phyloP scores from a whole-genome alignment of 2,329 filamentous ascomycete species.

The Venturia effusa region DNA sequence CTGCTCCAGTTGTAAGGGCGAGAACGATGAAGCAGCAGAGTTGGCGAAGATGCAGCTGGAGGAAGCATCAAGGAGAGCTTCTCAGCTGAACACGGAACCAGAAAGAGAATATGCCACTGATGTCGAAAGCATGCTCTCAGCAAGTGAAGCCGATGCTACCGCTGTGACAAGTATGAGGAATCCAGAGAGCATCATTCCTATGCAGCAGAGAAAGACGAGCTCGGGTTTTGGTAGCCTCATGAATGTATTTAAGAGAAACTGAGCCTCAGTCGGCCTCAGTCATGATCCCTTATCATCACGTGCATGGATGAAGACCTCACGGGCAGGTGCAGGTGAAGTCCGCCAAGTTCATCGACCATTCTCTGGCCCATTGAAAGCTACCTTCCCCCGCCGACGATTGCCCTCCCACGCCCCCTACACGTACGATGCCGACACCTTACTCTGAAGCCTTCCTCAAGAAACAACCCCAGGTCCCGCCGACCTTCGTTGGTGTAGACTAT shows the following conservation, averaged over 20 bases:
- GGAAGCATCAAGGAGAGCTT: background rate
- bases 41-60: background rate
- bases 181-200: background rate
- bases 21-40: background rate
- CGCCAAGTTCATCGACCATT: background rate
- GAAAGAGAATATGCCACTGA: background rate
- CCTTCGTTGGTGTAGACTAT: conserved; percentile 80
- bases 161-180: background rate
- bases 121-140: background rate
- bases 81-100: background rate
- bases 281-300: no score
- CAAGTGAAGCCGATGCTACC: background rate
- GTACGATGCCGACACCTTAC: conserved; percentile 69
- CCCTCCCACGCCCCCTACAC: background rate
- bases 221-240: background rate
- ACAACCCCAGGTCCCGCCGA: conserved; percentile 72
- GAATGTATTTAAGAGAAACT: background rate
- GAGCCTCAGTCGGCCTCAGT: background rate
- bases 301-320: no score
- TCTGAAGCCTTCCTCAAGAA: conserved; percentile 71
- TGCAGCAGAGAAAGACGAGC: background rate
- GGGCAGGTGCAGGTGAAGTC: no score
- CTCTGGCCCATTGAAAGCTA: background rate
- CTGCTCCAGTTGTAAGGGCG: background rate
- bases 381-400: background rate